Percentiles rank a stretch among this genome's conserved stretches.
These are phyloP conservation scores for Ramularia endophylla DNA, from an alignment of 2,329 filamentous ascomycete genomes.

Conservation along the genomic window DNA sequence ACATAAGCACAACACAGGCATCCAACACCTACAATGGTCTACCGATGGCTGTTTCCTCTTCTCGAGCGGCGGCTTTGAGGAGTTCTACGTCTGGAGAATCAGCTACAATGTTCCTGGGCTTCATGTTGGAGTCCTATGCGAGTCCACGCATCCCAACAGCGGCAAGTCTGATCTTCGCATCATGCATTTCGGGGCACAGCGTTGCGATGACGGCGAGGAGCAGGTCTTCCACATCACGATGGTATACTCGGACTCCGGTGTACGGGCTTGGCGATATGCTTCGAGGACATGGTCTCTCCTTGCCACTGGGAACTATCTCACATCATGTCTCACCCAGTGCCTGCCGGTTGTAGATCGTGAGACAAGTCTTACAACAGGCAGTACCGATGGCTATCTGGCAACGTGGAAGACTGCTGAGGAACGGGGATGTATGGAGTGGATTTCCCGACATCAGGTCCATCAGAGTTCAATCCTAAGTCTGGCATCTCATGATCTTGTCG, in stretches of 20 bases:
- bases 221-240: constrained; percentile 57
- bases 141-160: constrained; percentile 45
- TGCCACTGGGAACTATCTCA: constrained; percentile 39
- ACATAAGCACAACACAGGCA: constrained; percentile 72
- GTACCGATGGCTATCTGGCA: constrained; percentile 73
- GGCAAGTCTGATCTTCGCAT: constrained; percentile 67
- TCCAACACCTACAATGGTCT: constrained; percentile 76
- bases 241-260: constrained; percentile 75
- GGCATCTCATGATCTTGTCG: constrained; percentile 27
- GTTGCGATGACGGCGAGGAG: constrained; percentile 11
- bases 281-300: constrained; percentile 31
- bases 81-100: constrained; percentile 80
- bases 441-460: constrained; percentile 52
- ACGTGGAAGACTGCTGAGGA: constrained; percentile 43
- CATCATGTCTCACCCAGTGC: constrained; percentile 63
- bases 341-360: constrained; percentile 27
- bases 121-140: constrained; percentile 48
- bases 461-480: constrained; percentile 71
- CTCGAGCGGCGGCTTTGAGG: constrained; percentile 80
- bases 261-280: constrained; percentile 47
- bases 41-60: constrained; percentile 63
- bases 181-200: constrained; percentile 64
- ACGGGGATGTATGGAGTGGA: constrained; percentile 27
- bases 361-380: constrained; percentile 58
- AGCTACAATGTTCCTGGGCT: constrained; percentile 43